Base-by-base conservation (phyloP, 768 basidiomycete genomes). In the Tricholoma bakamatsutake region DNA sequence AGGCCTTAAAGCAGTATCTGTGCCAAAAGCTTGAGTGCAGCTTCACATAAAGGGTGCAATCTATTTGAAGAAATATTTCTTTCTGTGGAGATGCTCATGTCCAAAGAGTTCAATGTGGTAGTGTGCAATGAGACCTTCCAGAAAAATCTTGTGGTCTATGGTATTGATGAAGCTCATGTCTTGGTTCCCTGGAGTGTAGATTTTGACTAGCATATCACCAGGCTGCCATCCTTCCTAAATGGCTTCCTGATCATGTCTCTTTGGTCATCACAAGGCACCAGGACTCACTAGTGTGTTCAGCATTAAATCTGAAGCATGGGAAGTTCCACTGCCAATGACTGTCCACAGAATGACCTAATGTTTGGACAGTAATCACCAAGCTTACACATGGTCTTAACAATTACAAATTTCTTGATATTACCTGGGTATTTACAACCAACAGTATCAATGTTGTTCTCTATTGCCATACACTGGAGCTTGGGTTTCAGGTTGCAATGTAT, bases 91-190 rank as follows among this genome's bases (percentile, higher is more conserved):
- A 50, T 59, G 27, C 55, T 67, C 2, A 39, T 52, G n/a, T 60
- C 57, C 8, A 42, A 47, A 7, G 62, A 59, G 21, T 21, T 67
- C 12, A 59, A 62, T 28, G 24, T 15, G 10, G 55, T 67, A 13
- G 11, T 67, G n/a, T 54, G 58, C 7, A 45, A 65, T 47, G 55
- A 57, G 3, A 37, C 5, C 15, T 65, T 65, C 49, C 55, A 56
- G 21, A 30, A 48, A 8, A 67, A 63, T 48, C 56, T 67, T 30
- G 53, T 58, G 24, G 51, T 66, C 12, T 56, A 64, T 21, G 66
- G 65, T 0, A 63, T 67, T 33, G 62, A 67, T 51, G 64, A 67
- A 55, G 62, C 58, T 0, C 65, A 67, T 56, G 55, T 66, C 4
- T 50, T 67, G 7, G 61, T 60, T 28, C 63, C 62, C 24, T 65